Conservation (phyloP, 176 grass and related monocot genomes). For the Triticum timopheevii region DNA sequence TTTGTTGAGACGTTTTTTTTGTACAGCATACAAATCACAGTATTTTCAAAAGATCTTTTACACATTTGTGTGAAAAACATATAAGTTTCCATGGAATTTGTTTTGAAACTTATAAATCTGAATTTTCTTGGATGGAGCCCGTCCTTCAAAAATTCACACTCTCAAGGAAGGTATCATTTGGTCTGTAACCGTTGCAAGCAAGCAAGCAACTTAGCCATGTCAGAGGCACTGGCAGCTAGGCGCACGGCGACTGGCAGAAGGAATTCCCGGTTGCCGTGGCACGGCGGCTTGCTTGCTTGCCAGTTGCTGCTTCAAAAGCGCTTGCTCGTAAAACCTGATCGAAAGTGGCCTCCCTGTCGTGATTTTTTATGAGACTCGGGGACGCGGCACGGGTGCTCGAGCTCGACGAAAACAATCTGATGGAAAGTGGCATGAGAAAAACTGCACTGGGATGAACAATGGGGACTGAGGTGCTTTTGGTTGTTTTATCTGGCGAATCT, state of each 20-base stretch:
- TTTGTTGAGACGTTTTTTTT: too few species aligned
- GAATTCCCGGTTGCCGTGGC: slow-evolving; percentile 40
- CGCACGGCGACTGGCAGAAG: neutral
- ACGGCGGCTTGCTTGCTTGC: slow-evolving; percentile 33
- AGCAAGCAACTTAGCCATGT: slow-evolving; percentile 1
- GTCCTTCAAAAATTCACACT: too few species aligned
- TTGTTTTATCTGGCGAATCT: neutral
- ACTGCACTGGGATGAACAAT: neutral
- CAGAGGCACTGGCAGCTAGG: neutral
- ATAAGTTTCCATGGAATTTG: too few species aligned
- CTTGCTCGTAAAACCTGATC: neutral
- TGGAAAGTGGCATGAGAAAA: neutral
- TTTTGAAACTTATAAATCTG: too few species aligned
- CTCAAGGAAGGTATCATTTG: slow-evolving; percentile 55
- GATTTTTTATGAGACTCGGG: neutral
- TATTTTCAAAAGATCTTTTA: too few species aligned
- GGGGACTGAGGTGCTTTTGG: neutral
- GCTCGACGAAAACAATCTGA: neutral
- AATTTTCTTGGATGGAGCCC: too few species aligned
- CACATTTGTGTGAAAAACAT: too few species aligned
- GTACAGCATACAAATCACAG: too few species aligned
- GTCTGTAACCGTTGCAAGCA: slow-evolving; percentile 51
- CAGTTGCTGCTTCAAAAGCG: neutral
- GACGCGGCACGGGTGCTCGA: neutral
- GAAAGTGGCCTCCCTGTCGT: neutral